A percentile compares a stretch with the other conserved stretches of the same genome.
Conservation (phyloP, 768 basidiomycete genomes). For the Grammothele lineata region DNA sequence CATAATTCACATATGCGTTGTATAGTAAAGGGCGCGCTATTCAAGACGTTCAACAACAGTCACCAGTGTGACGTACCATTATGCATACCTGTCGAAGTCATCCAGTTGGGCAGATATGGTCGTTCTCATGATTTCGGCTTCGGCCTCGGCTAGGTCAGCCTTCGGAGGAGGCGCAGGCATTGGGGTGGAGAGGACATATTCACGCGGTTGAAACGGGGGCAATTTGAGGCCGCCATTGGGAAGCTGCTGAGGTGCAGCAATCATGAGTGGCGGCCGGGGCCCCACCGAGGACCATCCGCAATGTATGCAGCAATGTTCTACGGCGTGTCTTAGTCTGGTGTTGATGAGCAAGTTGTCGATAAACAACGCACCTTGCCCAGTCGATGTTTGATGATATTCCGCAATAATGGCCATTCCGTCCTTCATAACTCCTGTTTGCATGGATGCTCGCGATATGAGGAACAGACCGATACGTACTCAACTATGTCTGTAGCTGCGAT, state of each 20-base stretch:
- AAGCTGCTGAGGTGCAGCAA: conserved; percentile 35
- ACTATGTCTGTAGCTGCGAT: conserved; percentile 64
- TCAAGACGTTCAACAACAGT: conserved; percentile 6
- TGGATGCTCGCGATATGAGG: too few relatives aligned
- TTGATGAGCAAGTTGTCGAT: too few relatives aligned
- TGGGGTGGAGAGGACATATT: conserved; percentile 42
- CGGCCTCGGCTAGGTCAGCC: conserved; percentile 54
- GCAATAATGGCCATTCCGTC: conserved; percentile 61
- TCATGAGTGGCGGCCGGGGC: conserved; percentile 34
- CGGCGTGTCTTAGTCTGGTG: neutral
- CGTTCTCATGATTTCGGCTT: conserved; percentile 54
- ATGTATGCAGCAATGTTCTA: conserved; percentile 32
- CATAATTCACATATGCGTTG: conserved; percentile 86
- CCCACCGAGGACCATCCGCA: conserved; percentile 23
- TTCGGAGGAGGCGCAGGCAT: conserved; percentile 44
- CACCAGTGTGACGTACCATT: neutral
- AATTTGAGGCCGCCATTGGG: conserved; percentile 59
- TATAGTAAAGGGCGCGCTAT: conserved; percentile 77
- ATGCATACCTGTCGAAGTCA: conserved; percentile 65
- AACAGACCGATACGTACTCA: conserved; percentile 45
- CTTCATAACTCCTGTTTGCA: too few relatives aligned
- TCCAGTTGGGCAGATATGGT: conserved; percentile 62
- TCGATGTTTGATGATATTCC: conserved; percentile 70
- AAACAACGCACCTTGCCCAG: conserved; percentile 49
- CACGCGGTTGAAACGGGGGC: conserved; percentile 69